phyloP scores from a whole-genome alignment of 2,329 filamentous ascomycete species.

The Fusarium sp. region DNA sequence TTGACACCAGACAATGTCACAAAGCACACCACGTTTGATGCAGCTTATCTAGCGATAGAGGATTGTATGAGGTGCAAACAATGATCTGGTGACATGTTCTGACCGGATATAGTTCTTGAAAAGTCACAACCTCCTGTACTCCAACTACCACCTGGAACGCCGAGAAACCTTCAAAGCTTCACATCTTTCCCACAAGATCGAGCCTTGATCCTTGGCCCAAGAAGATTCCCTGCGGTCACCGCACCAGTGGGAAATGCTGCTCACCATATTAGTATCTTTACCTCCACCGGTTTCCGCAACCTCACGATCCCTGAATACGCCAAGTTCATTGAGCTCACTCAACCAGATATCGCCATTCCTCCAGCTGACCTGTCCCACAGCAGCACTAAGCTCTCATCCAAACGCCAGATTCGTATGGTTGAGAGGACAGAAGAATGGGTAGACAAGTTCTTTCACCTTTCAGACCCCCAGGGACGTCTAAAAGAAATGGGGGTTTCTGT shows the following conservation, averaged over 20 bases:
- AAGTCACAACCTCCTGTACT: constrained; percentile 64
- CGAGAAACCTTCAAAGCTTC: constrained; percentile 78
- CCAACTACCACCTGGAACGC: constrained; percentile 54
- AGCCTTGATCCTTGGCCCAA: constrained; percentile 79
- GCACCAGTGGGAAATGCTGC: constrained; percentile 78
- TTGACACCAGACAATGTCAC: constrained; percentile 85
- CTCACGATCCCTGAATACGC: constrained; percentile 78
- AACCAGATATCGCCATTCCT: constrained; percentile 83
- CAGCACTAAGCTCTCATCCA: constrained; percentile 69
- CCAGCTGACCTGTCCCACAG: constrained; percentile 75
- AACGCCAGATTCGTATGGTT: constrained; percentile 84
- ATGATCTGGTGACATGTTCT: not conserved
- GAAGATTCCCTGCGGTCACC: constrained; percentile 80
- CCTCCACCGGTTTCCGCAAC: constrained; percentile 85
- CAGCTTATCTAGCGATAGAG: constrained; percentile 86
- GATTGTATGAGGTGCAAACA: constrained; percentile 76
- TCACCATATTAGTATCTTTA: constrained; percentile 79
- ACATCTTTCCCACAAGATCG: constrained; percentile 75
- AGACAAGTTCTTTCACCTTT: constrained; percentile 69
- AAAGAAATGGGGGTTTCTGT: constrained; percentile 56
- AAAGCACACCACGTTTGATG: constrained; percentile 72
- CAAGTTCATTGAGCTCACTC: constrained; percentile 71
- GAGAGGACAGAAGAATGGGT: constrained; percentile 89
- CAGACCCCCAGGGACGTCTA: constrained; percentile 44
- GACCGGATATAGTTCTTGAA: constrained; percentile 63